Evolutionary conservation across 352 stramenopile genomes (phyloP).

Genomic region (Phytophthora litchii): DNA sequence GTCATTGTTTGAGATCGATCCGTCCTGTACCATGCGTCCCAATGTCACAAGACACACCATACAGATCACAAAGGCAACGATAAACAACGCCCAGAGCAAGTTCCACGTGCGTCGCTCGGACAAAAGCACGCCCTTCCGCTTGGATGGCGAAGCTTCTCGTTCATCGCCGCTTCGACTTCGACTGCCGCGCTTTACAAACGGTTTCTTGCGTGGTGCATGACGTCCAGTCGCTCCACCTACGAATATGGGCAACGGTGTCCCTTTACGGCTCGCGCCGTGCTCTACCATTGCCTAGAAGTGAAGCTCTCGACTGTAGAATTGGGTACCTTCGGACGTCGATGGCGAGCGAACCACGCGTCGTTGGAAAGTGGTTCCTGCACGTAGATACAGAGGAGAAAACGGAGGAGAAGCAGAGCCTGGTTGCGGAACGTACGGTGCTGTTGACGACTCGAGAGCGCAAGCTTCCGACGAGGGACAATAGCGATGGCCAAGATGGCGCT

Average conservation of each 20-base stretch:
- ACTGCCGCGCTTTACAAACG: conserved; percentile 34
- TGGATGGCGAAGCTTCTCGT: conserved; percentile 4
- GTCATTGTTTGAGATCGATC: conserved; percentile 49
- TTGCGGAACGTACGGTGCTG: not conserved
- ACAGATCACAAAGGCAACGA: conserved; percentile 49
- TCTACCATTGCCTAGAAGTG: conserved; percentile 31
- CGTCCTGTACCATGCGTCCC: conserved; percentile 52
- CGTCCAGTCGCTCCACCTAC: conserved; percentile 29
- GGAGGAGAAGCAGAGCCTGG: not conserved
- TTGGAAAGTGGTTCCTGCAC: not conserved
- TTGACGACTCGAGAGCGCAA: not conserved
- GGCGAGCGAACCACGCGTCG: conserved; percentile 7
- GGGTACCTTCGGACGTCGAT: conserved; percentile 12
- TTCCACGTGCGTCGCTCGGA: conserved; percentile 46
- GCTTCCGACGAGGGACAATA: conserved; percentile 3
- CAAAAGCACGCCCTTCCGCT: conserved; percentile 14
- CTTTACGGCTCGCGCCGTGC: conserved; percentile 37
- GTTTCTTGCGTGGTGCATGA: conserved; percentile 41
- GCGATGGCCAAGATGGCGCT: conserved; percentile 14
- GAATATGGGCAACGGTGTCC: conserved; percentile 47
- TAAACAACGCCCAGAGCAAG: conserved; percentile 52
- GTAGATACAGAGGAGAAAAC: conserved; percentile 2
- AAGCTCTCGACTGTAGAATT: not conserved
- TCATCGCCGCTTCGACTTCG: conserved; percentile 37
- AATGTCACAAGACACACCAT: conserved; percentile 60